phyloP scores from a whole-genome alignment of 306 rosid genomes.

The Cucurbita ficifolia region DNA sequence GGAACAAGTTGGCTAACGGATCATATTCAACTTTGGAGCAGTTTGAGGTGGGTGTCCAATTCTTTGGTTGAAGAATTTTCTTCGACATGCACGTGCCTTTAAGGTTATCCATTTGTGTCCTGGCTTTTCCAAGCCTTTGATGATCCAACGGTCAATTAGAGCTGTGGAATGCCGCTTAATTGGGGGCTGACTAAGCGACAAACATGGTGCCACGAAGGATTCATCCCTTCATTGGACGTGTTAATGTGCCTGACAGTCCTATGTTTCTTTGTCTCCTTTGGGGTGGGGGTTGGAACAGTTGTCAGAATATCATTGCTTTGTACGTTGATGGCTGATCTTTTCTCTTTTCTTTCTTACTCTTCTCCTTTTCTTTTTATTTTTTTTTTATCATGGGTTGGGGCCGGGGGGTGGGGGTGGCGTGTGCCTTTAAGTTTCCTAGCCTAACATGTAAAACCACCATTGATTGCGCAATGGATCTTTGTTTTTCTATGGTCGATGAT shows the following conservation, averaged over 20 bases:
- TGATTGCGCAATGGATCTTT: not conserved
- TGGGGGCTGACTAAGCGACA: conserved; percentile 1
- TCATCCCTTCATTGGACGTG: conserved; percentile 1
- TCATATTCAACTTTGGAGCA: conserved; percentile 67
- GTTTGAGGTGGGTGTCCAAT: conserved; percentile 53
- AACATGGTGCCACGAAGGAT: not conserved
- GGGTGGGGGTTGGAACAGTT: not conserved
- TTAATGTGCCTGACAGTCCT: not conserved
- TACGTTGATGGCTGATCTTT: not conserved
- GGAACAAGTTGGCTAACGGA: conserved; percentile 68
- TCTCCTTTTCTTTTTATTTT: not conserved
- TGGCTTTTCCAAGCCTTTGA: not conserved
- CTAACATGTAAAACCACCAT: not conserved
- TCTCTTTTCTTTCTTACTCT: not conserved
- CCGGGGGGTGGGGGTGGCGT: not conserved
- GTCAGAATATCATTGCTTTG: conserved; percentile 1
- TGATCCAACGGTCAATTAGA: conserved; percentile 1
- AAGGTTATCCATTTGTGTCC: not conserved
- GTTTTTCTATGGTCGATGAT: not conserved
- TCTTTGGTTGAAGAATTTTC: not conserved
- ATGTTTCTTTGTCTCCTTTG: not conserved
- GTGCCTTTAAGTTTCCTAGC: not conserved
- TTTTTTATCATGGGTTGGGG: not conserved
- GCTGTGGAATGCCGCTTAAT: not conserved
- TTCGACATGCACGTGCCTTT: not conserved